These are phyloP conservation scores for Sparassis latifolia DNA, from an alignment of 1,284 basidiomycete species.

Conservation along the genomic window DNA sequence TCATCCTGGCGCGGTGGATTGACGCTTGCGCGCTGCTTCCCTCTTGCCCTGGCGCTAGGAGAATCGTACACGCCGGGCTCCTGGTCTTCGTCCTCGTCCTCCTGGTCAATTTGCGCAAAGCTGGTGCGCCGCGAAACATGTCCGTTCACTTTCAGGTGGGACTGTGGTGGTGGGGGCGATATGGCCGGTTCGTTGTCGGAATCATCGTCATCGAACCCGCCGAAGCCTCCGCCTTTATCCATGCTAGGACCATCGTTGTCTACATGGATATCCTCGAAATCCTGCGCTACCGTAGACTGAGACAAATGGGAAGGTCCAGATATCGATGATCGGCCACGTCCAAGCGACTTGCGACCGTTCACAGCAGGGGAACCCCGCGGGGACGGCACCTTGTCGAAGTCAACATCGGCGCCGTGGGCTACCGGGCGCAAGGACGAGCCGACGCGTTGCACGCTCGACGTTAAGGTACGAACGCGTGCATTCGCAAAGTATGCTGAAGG, in stretches of 20 bases:
- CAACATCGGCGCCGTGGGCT: constrained; percentile 45
- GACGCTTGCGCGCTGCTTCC: constrained; percentile 24
- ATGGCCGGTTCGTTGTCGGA: constrained; percentile 9
- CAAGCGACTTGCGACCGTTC: constrained; percentile 30
- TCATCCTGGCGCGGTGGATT: constrained; percentile 22
- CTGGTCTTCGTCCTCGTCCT: constrained; percentile 28
- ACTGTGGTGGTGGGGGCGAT: constrained; percentile 9
- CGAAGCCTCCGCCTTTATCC: constrained; percentile 13
- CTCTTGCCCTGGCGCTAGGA: constrained; percentile 28
- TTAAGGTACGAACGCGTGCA: constrained; percentile 39
- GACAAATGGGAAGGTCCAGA: constrained; percentile 44
- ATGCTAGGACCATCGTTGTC: not conserved
- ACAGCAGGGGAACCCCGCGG: constrained; percentile 26
- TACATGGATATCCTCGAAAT: constrained; percentile 29
- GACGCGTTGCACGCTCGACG: constrained; percentile 37
- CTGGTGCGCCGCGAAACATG: constrained; percentile 33
- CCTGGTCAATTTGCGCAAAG: constrained; percentile 40
- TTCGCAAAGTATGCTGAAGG: constrained; percentile 52
- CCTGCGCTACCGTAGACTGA: constrained; percentile 21
- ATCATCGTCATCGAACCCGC: constrained; percentile 13
- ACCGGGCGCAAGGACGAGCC: constrained; percentile 47
- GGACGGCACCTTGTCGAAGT: constrained; percentile 66
- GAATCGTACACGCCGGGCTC: constrained; percentile 15
- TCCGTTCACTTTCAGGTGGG: constrained; percentile 1
- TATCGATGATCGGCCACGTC: constrained; percentile 24